Percentiles rank a stretch among this genome's conserved stretches.
Conservation (phyloP, 2,329 filamentous ascomycete species). For the Neophaeococcomyces mojaviensis region DNA sequence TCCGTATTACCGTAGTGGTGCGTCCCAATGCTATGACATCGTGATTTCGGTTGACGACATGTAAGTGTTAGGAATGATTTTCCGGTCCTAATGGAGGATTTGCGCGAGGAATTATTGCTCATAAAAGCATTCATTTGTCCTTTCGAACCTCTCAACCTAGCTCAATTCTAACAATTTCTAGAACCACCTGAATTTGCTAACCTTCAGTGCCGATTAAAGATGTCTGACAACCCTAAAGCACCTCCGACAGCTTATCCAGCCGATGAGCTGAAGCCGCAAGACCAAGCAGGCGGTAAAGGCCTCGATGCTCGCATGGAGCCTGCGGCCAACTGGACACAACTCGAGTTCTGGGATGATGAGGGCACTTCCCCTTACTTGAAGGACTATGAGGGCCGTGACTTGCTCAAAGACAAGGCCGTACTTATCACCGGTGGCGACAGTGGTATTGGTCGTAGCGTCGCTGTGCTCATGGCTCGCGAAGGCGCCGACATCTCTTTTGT, state of each 20-base stretch:
- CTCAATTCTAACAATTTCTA: too few species aligned
- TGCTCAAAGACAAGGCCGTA: conserved; percentile 44
- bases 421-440: conserved; percentile 52
- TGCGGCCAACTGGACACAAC: conserved; percentile 17
- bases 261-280: conserved; percentile 12
- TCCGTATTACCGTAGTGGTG: too few species aligned
- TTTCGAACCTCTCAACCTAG: too few species aligned
- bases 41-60: too few species aligned
- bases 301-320: conserved; percentile 16
- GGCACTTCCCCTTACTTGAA: conserved; percentile 14
- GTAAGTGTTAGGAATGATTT: too few species aligned
- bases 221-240: conserved; percentile 10
- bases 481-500: conserved; percentile 51
- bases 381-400: conserved; percentile 41
- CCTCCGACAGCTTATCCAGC: conserved; percentile 16
- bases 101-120: too few species aligned
- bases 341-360: conserved; percentile 20
- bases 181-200: background rate
- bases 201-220: background rate
- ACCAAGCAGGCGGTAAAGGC: conserved; percentile 16
- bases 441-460: conserved; percentile 49
- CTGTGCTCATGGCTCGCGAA: conserved; percentile 51
- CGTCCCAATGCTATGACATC: too few species aligned
- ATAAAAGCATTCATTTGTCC: too few species aligned
- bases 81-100: too few species aligned